Conservation (phyloP, 2,329 filamentous ascomycete species). For the Helotiales sp. region DNA sequence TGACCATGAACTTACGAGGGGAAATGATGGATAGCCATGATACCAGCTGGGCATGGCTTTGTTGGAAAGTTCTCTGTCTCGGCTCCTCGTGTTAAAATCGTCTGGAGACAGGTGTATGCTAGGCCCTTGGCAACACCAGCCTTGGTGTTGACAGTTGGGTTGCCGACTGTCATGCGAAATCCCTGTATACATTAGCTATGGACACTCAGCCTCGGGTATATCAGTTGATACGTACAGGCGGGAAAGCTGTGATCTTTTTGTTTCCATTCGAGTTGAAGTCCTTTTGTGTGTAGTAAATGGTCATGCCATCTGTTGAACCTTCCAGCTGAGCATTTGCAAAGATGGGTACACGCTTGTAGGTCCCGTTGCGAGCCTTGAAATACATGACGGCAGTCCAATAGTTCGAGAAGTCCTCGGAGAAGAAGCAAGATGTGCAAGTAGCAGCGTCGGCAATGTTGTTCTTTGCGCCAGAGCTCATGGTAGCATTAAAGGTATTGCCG, state of each 20-base stretch:
- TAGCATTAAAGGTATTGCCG: slow-evolving; percentile 14
- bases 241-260: slow-evolving; percentile 22
- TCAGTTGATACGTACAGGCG: slow-evolving; percentile 22
- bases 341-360: slow-evolving; percentile 25
- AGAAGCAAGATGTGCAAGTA: slow-evolving; percentile 32
- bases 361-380: slow-evolving; percentile 29
- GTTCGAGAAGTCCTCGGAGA: slow-evolving; percentile 34
- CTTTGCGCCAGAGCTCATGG: slow-evolving; percentile 3
- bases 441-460: slow-evolving; percentile 5
- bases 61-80: slow-evolving; percentile 23
- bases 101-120: slow-evolving; percentile 12
- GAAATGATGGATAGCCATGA: slow-evolving; percentile 43
- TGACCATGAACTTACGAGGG: slow-evolving; percentile 26
- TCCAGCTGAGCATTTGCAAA: slow-evolving; percentile 17
- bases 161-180: slow-evolving; percentile 30
- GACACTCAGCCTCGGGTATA: too few relatives aligned
- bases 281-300: slow-evolving; percentile 24
- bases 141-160: slow-evolving; percentile 23
- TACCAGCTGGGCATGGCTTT: slow-evolving; percentile 40
- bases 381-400: slow-evolving; percentile 40
- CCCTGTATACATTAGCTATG: slow-evolving; percentile 20
- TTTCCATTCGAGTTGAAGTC: slow-evolving; percentile 8
- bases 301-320: slow-evolving; percentile 23
- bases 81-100: background rate
- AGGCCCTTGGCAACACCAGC: slow-evolving; percentile 1